Evolutionary conservation across 768 basidiomycete genomes (phyloP).

Genomic region (Pulveroboletus sp.): DNA sequence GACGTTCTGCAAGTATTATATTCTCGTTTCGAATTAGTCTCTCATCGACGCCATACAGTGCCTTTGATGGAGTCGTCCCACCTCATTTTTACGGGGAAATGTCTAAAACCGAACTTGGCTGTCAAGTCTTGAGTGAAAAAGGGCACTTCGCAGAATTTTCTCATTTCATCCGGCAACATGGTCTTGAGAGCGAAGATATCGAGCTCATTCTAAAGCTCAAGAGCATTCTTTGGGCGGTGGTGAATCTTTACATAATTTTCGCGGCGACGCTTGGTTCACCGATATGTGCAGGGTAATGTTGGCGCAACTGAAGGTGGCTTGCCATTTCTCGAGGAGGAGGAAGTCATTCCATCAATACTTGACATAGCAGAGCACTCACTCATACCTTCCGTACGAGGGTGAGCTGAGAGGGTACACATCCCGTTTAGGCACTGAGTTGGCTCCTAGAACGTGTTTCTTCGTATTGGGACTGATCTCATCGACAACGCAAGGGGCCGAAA

Average conservation of each 20-base stretch:
- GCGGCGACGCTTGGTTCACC: background rate
- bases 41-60: constrained; percentile 33
- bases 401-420: constrained; percentile 24
- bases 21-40: background rate
- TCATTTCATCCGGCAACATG: constrained; percentile 83
- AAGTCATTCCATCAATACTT: constrained; percentile 84
- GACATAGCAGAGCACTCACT: constrained; percentile 88
- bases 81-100: constrained; percentile 98
- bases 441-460: constrained; percentile 86
- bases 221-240: constrained; percentile 95
- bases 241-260: constrained; percentile 29
- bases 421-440: constrained; percentile 7
- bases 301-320: constrained; percentile 87
- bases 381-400: constrained; percentile 93
- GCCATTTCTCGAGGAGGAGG: constrained; percentile 94
- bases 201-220: constrained; percentile 87
- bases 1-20: constrained; percentile 46
- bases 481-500: constrained; percentile 87
- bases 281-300: constrained; percentile 72
- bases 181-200: constrained; percentile 75
- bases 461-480: constrained; percentile 90
- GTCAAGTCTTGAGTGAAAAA: constrained; percentile 83
- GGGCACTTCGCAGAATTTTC: constrained; percentile 90
- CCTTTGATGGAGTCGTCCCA: constrained; percentile 83
- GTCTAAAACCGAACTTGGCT: constrained; percentile 93